phyloP scores from a whole-genome alignment of 2,329 filamentous ascomycete genomes.

The Hypoxylon sp. region DNA sequence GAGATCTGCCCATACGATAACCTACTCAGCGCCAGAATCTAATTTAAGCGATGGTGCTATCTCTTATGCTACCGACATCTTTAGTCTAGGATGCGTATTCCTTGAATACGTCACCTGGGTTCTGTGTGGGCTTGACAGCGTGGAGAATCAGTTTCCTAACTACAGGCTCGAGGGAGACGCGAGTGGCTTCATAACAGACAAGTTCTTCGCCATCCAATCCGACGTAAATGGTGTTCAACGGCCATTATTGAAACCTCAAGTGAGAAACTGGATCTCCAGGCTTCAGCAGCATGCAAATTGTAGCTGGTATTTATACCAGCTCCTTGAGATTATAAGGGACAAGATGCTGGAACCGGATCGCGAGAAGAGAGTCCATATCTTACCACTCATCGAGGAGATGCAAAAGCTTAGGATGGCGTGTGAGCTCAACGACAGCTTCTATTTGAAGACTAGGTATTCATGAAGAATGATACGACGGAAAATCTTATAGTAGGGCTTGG shows the following conservation, averaged over 20 bases:
- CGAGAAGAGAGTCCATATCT: slow-evolving; percentile 20
- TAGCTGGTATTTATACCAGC: slow-evolving; percentile 26
- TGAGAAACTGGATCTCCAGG: slow-evolving; percentile 27
- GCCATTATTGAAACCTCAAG: slow-evolving; percentile 29
- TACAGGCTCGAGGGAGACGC: slow-evolving; percentile 19
- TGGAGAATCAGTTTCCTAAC: slow-evolving; percentile 29
- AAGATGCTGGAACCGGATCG: slow-evolving; percentile 35
- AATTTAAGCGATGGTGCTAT: slow-evolving; percentile 43
- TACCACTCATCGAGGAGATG: slow-evolving; percentile 20
- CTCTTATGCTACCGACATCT: slow-evolving; percentile 53
- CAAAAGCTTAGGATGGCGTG: slow-evolving; percentile 15
- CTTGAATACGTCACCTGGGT: slow-evolving; percentile 54
- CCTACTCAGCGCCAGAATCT: slow-evolving; percentile 56
- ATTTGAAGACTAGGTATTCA: slow-evolving; percentile 14
- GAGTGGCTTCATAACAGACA: slow-evolving; percentile 33
- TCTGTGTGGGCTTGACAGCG: slow-evolving; percentile 41
- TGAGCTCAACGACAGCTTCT: slow-evolving; percentile 20
- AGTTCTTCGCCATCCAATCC: slow-evolving; percentile 34
- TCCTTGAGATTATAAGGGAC: slow-evolving; percentile 37
- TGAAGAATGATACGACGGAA: too few species aligned
- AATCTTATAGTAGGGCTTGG: too few species aligned
- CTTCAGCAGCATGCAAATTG: slow-evolving; percentile 27
- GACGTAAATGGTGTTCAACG: not conserved
- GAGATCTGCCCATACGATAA: slow-evolving; percentile 38
- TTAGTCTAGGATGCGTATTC: slow-evolving; percentile 53